phyloP scores from a whole-genome alignment of 2,329 filamentous ascomycete genomes.

The Talaromyces sp. region DNA sequence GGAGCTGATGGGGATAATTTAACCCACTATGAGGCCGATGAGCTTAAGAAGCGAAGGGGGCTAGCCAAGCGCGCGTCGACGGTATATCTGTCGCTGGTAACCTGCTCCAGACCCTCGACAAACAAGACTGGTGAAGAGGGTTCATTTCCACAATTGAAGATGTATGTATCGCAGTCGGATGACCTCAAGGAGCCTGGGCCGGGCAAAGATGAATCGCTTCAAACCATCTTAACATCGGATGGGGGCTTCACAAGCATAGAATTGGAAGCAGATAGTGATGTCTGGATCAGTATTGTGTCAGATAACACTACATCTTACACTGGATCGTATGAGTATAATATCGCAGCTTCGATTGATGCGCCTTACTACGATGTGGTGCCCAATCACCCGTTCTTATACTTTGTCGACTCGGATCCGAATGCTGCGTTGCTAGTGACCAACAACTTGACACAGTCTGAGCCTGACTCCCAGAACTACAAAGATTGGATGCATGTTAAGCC shows the following conservation, averaged over 20 bases:
- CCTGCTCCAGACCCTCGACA: slow-evolving; percentile 73
- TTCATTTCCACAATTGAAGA: slow-evolving; percentile 69
- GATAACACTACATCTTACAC: slow-evolving; percentile 65
- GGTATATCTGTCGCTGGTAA: slow-evolving; percentile 83
- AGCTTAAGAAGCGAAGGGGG: slow-evolving; percentile 22
- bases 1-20: slow-evolving; percentile 28
- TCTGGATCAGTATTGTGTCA: slow-evolving; percentile 78
- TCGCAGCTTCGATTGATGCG: slow-evolving; percentile 79
- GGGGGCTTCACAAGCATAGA: slow-evolving; percentile 71
- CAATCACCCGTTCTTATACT: slow-evolving; percentile 63
- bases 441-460: slow-evolving; percentile 59
- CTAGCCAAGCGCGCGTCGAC: slow-evolving; percentile 44
- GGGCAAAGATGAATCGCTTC: slow-evolving; percentile 44
- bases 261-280: slow-evolving; percentile 63
- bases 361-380: slow-evolving; percentile 68
- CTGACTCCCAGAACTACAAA: slow-evolving; percentile 53
- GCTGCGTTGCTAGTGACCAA: slow-evolving; percentile 79
- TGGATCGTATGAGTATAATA: slow-evolving; percentile 75
- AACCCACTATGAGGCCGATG: slow-evolving; percentile 3
- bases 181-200: slow-evolving; percentile 70
- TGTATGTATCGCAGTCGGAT: slow-evolving; percentile 73
- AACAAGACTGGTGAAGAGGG: slow-evolving; percentile 48
- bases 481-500: slow-evolving; percentile 62
- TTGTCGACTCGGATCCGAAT: slow-evolving; percentile 81
- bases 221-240: slow-evolving; percentile 55